Evolutionary conservation across 345 rosid species (phyloP), one percentile per base, ranked within the genome.

Genomic region (Physaria fendleri): DNA sequence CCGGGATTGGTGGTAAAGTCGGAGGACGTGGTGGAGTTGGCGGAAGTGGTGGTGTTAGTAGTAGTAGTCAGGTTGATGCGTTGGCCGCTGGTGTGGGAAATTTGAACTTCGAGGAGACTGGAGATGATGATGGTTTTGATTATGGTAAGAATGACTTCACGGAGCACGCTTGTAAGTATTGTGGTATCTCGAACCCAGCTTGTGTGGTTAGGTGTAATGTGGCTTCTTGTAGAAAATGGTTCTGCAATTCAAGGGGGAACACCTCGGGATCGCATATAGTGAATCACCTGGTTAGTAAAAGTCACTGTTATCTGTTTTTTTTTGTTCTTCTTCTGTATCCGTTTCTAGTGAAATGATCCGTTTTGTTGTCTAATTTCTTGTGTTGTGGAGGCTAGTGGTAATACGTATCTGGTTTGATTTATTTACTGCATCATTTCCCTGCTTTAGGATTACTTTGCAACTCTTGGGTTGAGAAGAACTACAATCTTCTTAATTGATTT

Each of bases 241-340:
- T 94, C 64, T 94, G 99, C 62, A 94, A 94, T 76, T 94, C 99
- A 4, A 81, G 99, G 59, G 99, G 99, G 47, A 94, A 94, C 65
- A 94, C 99, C 20, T 94, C 97, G 0, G 99, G 99, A 25, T 94
- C 99, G 43, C 99, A 94, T 77, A 94, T 94, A 10, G 99, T 94
- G 49, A 94, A 94, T 77, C 99, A 94, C 63, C 76, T 94, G 81
- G 99, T 84, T 56, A 82, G 97, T 84, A 41, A 56, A 32, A 30
- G n/a, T 12, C 25, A 2, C 11, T 46, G 21, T 25, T 7, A 12
- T 44, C 54, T 43, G 8, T 15, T 40, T 24, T 10, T n/a, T 24
- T 1, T 48, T 8, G 3, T 48, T n/a, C 13, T 22, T 22, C 21
- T 21, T 54, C 1, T 65, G 25, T 43, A 52, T 51, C 16, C 2